Evolutionary conservation across 2,329 filamentous ascomycete genomes (phyloP).

Genomic region (Tympanopsis confertula): DNA sequence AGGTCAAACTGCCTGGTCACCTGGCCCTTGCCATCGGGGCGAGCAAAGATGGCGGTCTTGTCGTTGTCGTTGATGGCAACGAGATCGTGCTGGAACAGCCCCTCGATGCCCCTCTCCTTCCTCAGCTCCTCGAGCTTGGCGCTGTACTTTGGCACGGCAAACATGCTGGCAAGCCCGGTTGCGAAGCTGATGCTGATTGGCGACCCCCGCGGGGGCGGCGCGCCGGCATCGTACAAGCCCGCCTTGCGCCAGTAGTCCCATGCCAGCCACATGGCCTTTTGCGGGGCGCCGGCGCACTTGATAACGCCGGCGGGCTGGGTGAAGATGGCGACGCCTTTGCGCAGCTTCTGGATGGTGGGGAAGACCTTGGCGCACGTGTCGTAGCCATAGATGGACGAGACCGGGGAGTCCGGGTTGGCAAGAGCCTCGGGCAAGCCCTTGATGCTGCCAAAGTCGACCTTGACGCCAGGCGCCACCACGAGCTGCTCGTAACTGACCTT

Average conservation of each 20-base stretch:
- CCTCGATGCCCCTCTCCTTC: slow-evolving; percentile 40
- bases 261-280: slow-evolving; percentile 52
- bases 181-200: slow-evolving; percentile 40
- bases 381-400: slow-evolving; percentile 47
- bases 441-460: slow-evolving; percentile 35
- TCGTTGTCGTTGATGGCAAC: slow-evolving; percentile 38
- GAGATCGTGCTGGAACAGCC: slow-evolving; percentile 45
- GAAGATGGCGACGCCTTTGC: slow-evolving; percentile 41
- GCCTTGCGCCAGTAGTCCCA: slow-evolving; percentile 43
- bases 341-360: slow-evolving; percentile 30
- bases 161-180: slow-evolving; percentile 43
- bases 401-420: slow-evolving; percentile 28
- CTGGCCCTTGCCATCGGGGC: slow-evolving; percentile 25
- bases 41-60: slow-evolving; percentile 32
- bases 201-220: slow-evolving; percentile 22
- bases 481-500: slow-evolving; percentile 51
- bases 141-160: slow-evolving; percentile 48
- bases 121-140: slow-evolving; percentile 39
- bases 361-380: slow-evolving; percentile 42
- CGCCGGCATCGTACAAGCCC: slow-evolving; percentile 32
- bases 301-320: slow-evolving; percentile 45
- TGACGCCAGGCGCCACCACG: slow-evolving; percentile 47
- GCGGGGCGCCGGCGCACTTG: slow-evolving; percentile 50
- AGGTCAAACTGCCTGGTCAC: slow-evolving; percentile 38
- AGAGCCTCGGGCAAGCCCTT: slow-evolving; percentile 45